Percentiles rank a stretch among this genome's conserved stretches.
phyloP scores from a whole-genome alignment of 805 yeast species.

The Cyberlindnera maritima region DNA sequence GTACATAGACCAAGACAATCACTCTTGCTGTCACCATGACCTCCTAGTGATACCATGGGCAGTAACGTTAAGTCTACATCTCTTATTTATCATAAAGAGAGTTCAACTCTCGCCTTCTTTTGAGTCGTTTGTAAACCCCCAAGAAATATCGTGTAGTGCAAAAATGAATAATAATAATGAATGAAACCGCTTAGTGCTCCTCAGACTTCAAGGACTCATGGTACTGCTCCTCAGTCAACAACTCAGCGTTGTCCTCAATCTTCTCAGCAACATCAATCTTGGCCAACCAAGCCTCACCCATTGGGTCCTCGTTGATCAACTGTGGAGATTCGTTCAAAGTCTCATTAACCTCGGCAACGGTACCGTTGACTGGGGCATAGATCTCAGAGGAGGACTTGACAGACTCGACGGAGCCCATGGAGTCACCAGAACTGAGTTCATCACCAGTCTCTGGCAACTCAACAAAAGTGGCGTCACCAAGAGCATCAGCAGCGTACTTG shows the following conservation, averaged over 20 bases:
- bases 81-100: not conserved
- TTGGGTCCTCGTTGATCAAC: slow-evolving; percentile 81
- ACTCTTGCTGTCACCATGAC: no score
- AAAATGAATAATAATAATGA: not conserved
- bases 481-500: slow-evolving; percentile 90
- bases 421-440: slow-evolving; percentile 64
- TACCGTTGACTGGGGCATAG: slow-evolving; percentile 83
- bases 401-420: slow-evolving; percentile 90
- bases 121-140: no score
- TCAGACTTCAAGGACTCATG: slow-evolving; percentile 24
- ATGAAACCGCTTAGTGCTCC: slow-evolving; percentile 9
- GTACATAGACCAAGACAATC: no score
- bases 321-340: slow-evolving; percentile 67
- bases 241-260: slow-evolving; percentile 48
- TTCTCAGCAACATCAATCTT: slow-evolving; percentile 59
- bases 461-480: slow-evolving; percentile 94
- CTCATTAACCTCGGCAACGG: slow-evolving; percentile 67
- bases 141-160: not conserved
- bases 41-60: no score
- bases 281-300: slow-evolving; percentile 93
- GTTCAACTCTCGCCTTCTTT: not conserved
- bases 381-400: slow-evolving; percentile 94
- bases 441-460: slow-evolving; percentile 81
- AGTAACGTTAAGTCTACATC: not conserved
- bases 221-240: slow-evolving; percentile 53